A percentile compares a stretch with the other conserved stretches of the same genome.
phyloP scores from a whole-genome alignment of 2,329 filamentous ascomycete genomes.

The Apiospora sp. region DNA sequence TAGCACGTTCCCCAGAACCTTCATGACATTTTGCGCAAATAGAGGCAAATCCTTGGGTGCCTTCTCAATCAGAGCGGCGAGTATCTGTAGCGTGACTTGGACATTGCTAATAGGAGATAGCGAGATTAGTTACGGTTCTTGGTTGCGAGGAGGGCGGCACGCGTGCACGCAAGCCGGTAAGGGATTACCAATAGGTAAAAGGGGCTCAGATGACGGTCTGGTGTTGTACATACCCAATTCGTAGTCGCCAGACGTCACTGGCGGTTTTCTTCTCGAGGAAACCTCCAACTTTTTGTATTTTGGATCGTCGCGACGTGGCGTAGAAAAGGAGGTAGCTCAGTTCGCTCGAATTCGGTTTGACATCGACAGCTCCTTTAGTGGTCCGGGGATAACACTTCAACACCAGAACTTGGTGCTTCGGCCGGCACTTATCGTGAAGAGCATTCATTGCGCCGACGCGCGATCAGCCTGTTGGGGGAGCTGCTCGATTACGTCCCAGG shows the following conservation, averaged over 20 bases:
- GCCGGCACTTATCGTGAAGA: constrained; percentile 75
- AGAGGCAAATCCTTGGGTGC: constrained; percentile 88
- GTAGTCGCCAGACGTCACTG: constrained; percentile 86
- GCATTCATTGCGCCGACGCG: constrained; percentile 62
- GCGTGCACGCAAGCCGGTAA: background rate
- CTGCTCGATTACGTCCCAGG: background rate
- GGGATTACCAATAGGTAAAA: constrained; percentile 22
- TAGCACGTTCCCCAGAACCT: constrained; percentile 83
- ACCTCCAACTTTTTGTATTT: constrained; percentile 93
- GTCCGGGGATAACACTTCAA: constrained; percentile 96
- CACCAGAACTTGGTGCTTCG: constrained; percentile 95
- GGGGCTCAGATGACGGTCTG: constrained; percentile 29
- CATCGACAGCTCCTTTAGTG: constrained; percentile 88
- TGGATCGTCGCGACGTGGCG: constrained; percentile 90
- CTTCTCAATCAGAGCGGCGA: constrained; percentile 92
- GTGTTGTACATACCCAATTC: constrained; percentile 72
- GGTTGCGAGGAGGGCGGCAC: background rate
- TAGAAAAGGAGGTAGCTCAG: constrained; percentile 97
- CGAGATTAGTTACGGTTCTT: background rate
- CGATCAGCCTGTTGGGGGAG: constrained; percentile 5
- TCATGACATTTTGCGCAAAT: constrained; percentile 84
- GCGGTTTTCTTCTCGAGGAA: constrained; percentile 96
- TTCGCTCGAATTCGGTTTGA: constrained; percentile 96
- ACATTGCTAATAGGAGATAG: constrained; percentile 70
- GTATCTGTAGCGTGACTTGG: constrained; percentile 92